Evolutionary conservation across 495 filamentous ascomycete genomes (phyloP).

Genomic region (Tuber umbilicatum): DNA sequence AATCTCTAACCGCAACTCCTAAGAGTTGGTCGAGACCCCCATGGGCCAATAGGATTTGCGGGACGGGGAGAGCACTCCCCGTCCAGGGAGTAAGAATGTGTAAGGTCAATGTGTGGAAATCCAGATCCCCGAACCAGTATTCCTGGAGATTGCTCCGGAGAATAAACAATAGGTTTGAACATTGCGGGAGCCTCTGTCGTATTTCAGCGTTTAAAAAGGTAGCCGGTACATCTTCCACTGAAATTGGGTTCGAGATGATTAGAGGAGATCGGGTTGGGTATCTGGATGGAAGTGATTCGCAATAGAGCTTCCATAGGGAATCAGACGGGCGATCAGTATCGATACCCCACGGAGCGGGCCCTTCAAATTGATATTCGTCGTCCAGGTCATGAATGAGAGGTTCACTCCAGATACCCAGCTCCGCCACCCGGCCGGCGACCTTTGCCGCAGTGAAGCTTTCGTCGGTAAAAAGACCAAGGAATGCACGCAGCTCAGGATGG

Average conservation of each 20-base stretch:
- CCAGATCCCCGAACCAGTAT: background rate
- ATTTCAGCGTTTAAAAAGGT: background rate
- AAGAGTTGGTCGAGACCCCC: background rate
- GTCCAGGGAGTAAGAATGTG: background rate
- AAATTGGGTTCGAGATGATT: background rate
- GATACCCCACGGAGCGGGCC: too few species aligned
- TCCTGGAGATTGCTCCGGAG: background rate
- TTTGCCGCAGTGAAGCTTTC: background rate
- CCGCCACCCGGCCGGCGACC: background rate
- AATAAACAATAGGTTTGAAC: background rate
- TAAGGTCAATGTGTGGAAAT: background rate
- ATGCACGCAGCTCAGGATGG: background rate
- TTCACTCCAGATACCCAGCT: background rate
- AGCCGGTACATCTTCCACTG: background rate
- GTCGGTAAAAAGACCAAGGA: background rate
- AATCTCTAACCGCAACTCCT: background rate
- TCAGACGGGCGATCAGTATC: too few species aligned
- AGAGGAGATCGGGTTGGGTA: background rate
- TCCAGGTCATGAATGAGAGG: background rate
- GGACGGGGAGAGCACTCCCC: background rate
- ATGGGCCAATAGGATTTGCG: background rate
- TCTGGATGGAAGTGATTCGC: background rate
- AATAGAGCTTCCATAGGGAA: too few species aligned
- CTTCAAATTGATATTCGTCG: too few species aligned
- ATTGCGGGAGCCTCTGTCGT: too few species aligned